These are phyloP conservation scores for Prunus mira DNA, from an alignment of 306 rosid species.

Conservation along the genomic window DNA sequence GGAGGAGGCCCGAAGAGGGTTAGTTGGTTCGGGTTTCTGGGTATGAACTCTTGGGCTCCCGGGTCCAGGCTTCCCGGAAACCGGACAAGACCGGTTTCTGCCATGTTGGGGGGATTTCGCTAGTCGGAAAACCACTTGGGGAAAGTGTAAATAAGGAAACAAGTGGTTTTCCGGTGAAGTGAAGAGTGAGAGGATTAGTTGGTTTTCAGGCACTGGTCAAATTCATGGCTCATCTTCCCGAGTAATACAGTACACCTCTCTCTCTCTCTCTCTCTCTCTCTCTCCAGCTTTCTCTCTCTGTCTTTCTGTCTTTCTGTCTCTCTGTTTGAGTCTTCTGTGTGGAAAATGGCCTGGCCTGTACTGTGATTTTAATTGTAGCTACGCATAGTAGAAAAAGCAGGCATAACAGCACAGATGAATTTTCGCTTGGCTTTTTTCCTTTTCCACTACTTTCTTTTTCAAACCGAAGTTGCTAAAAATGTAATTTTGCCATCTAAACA, in stretches of 20 bases:
- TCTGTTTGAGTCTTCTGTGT: background rate
- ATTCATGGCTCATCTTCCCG: constrained; percentile 10
- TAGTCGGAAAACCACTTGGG: background rate
- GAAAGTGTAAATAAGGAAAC: no score
- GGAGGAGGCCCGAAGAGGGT: constrained; percentile 7
- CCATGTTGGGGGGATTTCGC: constrained; percentile 32
- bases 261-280: background rate
- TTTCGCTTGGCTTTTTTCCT: constrained; percentile 20
- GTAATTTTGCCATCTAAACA: constrained; percentile 19
- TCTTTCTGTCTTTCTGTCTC: background rate
- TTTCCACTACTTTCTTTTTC: constrained; percentile 29
- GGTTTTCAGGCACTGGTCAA: constrained; percentile 12
- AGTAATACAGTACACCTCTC: constrained; percentile 10
- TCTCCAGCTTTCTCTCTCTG: background rate
- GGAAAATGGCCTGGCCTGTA: background rate
- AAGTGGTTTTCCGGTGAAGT: constrained; percentile 17
- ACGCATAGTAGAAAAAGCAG: background rate
- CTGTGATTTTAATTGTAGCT: background rate
- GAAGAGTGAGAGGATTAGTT: background rate
- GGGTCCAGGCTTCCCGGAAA: constrained; percentile 69
- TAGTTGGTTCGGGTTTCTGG: constrained; percentile 34
- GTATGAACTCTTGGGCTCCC: constrained; percentile 61
- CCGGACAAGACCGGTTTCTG: constrained; percentile 52
- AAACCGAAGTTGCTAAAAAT: constrained; percentile 36
- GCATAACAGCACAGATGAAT: background rate